These are phyloP conservation scores for Bipolaris victoriae DNA, from an alignment of 2,329 filamentous ascomycete species.

Conservation along the genomic window DNA sequence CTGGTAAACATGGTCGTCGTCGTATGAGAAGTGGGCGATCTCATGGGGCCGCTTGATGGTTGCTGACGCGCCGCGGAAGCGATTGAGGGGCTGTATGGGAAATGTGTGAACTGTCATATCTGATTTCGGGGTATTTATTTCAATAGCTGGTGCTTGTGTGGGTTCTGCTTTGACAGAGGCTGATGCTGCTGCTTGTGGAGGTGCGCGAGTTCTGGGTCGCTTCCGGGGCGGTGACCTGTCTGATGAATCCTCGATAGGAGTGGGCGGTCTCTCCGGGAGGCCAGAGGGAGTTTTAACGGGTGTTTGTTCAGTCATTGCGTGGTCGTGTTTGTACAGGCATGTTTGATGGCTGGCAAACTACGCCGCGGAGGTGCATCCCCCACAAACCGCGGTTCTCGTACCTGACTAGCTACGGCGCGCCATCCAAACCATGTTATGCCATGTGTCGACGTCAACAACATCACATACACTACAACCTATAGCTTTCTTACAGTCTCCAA, in stretches of 20 bases:
- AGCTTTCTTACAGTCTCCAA: not conserved
- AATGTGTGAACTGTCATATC: slow-evolving; percentile 25
- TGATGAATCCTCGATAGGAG: slow-evolving; percentile 15
- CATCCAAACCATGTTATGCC: slow-evolving; percentile 5
- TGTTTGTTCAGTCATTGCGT: not conserved
- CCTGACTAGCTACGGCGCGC: slow-evolving; percentile 20
- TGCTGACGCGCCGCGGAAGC: slow-evolving; percentile 43
- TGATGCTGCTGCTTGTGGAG: slow-evolving; percentile 24
- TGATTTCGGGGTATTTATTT: not conserved
- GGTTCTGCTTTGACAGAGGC: not conserved
- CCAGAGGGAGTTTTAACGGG: not conserved
- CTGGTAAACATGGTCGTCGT: slow-evolving; percentile 77
- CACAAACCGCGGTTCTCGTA: slow-evolving; percentile 2
- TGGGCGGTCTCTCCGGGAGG: slow-evolving; percentile 13
- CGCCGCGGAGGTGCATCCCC: slow-evolving; percentile 7
- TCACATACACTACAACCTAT: slow-evolving; percentile 8
- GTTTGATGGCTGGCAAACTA: not conserved
- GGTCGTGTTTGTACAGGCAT: not conserved
- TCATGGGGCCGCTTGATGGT: slow-evolving; percentile 64
- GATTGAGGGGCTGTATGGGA: slow-evolving; percentile 40
- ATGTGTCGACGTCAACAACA: slow-evolving; percentile 5
- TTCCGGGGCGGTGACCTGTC: slow-evolving; percentile 35
- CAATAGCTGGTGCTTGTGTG: not conserved
- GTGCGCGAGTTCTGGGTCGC: slow-evolving; percentile 45
- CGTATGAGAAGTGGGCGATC: slow-evolving; percentile 91